Evolutionary conservation across 1,284 basidiomycete genomes (phyloP), one percentile per base, ranked within the genome.

Genomic region (Mycena sp.): DNA sequence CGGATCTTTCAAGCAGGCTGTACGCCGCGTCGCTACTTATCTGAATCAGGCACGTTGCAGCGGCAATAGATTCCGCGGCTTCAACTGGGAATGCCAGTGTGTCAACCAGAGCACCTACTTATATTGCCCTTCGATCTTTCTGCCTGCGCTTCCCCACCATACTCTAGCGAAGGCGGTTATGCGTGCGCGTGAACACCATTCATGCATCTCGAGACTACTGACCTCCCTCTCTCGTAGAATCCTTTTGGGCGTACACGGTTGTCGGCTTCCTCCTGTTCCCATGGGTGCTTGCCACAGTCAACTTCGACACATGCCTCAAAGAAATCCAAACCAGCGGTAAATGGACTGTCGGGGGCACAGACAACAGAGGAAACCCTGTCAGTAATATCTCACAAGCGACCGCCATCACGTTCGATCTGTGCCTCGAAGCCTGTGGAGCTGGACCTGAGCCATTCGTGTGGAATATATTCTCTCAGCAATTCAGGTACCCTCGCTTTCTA

Each of bases 401-500:
- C 19, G 69, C 67, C 2, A 67, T 73, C 28, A 65, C 67, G 23
- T 73, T 72, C 53, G 62, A 61, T 4, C 40, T 69, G 1, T 73
- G 72, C 49, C 32, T 68, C n/a, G 35, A n/a, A 3, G 62, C 53
- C 0, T 74, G 73, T 57, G 70, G 70, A 23, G 25, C 63, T 2
- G 69, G 56, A 0, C 38, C 61, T 14, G 65, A 69, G 51, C 23
- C 66, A 25, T 73, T 73, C 55, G 30, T 46, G 5, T 72, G 70
- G 71, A 63, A 60, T 19, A 53, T 58, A 12, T 74, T 76, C 50
- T 67, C 69, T 6, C 67, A 70, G 29, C 65, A 72, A 58, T 74
- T 74, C 58, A 69, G 64, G 63, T 64, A 14, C 23, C 43, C 32
- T 14, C 4, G 11, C 7, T 43, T 35, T 45, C 14, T 25, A 38